Evolutionary conservation across 2,329 filamentous ascomycete species (phyloP).

Genomic region (Alternaria longipes): DNA sequence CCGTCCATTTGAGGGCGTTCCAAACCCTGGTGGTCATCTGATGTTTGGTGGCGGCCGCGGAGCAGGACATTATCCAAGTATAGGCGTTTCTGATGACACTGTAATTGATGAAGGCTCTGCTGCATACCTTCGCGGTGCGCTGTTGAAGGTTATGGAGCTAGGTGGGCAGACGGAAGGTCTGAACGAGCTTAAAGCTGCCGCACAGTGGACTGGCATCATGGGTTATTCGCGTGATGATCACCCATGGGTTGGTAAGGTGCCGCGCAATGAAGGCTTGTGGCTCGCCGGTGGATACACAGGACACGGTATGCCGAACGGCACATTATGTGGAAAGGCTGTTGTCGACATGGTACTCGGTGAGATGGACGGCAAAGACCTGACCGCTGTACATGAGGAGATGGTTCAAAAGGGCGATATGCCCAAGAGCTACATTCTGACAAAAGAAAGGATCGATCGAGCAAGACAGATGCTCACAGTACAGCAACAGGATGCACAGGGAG

Average conservation of each 20-base stretch:
- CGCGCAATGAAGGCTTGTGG: slow-evolving; percentile 66
- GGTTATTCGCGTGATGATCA: slow-evolving; percentile 70
- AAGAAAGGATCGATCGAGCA: slow-evolving; percentile 46
- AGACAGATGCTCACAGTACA: slow-evolving; percentile 45
- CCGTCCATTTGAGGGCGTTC: slow-evolving; percentile 61
- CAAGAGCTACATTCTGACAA: slow-evolving; percentile 49
- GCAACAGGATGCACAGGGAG: slow-evolving; percentile 42
- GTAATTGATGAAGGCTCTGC: slow-evolving; percentile 65
- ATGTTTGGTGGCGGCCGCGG: slow-evolving; percentile 77
- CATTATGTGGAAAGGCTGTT: slow-evolving; percentile 70
- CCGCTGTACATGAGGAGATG: slow-evolving; percentile 40
- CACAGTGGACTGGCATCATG: slow-evolving; percentile 82
- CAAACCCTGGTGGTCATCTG: slow-evolving; percentile 62
- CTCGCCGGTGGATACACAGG: slow-evolving; percentile 73
- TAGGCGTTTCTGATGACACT: slow-evolving; percentile 69
- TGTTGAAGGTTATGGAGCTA: slow-evolving; percentile 50
- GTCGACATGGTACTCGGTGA: slow-evolving; percentile 65
- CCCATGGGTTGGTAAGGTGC: slow-evolving; percentile 77
- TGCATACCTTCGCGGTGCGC: slow-evolving; percentile 61
- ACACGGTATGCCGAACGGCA: slow-evolving; percentile 80
- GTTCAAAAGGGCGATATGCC: slow-evolving; percentile 49
- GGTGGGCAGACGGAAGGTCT: slow-evolving; percentile 49
- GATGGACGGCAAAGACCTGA: slow-evolving; percentile 46
- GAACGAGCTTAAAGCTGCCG: slow-evolving; percentile 57
- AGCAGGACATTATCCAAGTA: slow-evolving; percentile 54